Evolutionary conservation across 805 yeast genomes (phyloP).

Genomic region (Deakozyma indianensis): DNA sequence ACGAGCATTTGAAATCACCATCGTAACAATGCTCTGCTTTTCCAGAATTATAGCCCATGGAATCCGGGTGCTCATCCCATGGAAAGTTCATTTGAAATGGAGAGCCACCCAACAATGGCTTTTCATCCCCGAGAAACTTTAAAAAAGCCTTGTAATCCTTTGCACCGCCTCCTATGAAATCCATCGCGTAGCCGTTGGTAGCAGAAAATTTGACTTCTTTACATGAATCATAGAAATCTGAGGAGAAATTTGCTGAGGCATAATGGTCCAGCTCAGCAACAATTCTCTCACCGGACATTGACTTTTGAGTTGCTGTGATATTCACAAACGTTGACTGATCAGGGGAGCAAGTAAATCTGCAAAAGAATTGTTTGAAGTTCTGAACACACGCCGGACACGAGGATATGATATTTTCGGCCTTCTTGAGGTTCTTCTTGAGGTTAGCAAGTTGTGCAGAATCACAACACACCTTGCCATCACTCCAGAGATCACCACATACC

Average conservation of each 20-base stretch:
- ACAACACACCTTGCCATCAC: slow-evolving; percentile 49
- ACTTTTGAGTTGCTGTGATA: slow-evolving; percentile 37
- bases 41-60: slow-evolving; percentile 20
- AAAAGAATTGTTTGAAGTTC: slow-evolving; percentile 74
- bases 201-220: slow-evolving; percentile 83
- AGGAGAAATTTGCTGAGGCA: slow-evolving; percentile 47
- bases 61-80: slow-evolving; percentile 27
- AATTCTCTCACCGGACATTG: slow-evolving; percentile 37
- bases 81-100: slow-evolving; percentile 83
- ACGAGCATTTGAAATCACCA: slow-evolving; percentile 42
- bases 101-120: slow-evolving; percentile 87
- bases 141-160: slow-evolving; percentile 53
- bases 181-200: slow-evolving; percentile 94
- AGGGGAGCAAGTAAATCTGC: slow-evolving; percentile 79
- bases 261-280: slow-evolving; percentile 60
- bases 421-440: slow-evolving; percentile 46
- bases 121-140: slow-evolving; percentile 86
- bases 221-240: slow-evolving; percentile 65
- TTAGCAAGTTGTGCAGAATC: slow-evolving; percentile 39
- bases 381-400: slow-evolving; percentile 88
- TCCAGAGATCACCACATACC: slow-evolving; percentile 66
- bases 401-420: slow-evolving; percentile 67
- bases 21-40: slow-evolving; percentile 41
- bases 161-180: slow-evolving; percentile 96
- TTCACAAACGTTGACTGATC: slow-evolving; percentile 63